phyloP scores from a whole-genome alignment of 2,329 filamentous ascomycete genomes.

The Dothideomycetidae sp. region DNA sequence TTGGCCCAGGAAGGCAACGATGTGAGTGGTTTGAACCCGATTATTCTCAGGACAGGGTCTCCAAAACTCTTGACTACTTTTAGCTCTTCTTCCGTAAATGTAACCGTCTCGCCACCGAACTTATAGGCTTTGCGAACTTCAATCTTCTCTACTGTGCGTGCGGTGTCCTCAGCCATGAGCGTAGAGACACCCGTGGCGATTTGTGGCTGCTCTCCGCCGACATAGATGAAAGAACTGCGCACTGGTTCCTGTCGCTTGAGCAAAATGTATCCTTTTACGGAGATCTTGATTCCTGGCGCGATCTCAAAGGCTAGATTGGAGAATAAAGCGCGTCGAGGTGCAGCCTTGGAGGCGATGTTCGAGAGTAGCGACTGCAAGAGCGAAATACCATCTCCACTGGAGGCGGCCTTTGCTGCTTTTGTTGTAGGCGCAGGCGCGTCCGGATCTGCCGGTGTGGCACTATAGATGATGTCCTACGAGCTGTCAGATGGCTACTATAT shows the following conservation, averaged over 20 bases:
- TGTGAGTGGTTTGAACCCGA: constrained; percentile 79
- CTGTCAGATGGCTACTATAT: constrained; percentile 2
- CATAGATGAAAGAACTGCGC: constrained; percentile 74
- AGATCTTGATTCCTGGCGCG: constrained; percentile 69
- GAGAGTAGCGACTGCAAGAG: constrained; percentile 68
- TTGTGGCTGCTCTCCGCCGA: constrained; percentile 72
- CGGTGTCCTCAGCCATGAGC: constrained; percentile 62
- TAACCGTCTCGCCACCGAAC: constrained; percentile 80
- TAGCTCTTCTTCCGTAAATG: constrained; percentile 75
- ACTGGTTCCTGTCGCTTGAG: constrained; percentile 72
- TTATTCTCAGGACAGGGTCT: constrained; percentile 66
- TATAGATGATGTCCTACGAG: constrained; percentile 78
- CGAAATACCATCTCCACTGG: constrained; percentile 60
- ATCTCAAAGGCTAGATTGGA: constrained; percentile 78
- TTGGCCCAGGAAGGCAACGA: constrained; percentile 72
- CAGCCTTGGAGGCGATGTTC: constrained; percentile 81
- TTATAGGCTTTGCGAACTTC: constrained; percentile 90
- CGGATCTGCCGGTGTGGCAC: constrained; percentile 53
- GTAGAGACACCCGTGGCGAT: constrained; percentile 63
- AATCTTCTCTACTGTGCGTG: constrained; percentile 58
- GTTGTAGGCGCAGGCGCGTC: constrained; percentile 45
- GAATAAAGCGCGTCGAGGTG: constrained; percentile 73
- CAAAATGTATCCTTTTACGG: constrained; percentile 84
- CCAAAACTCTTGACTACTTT: constrained; percentile 67
- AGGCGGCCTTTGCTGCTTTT: constrained; percentile 45